Percentiles rank a stretch among this genome's conserved stretches.
phyloP scores from a whole-genome alignment of 2,329 filamentous ascomycete species.

The Colletotrichum destructivum region DNA sequence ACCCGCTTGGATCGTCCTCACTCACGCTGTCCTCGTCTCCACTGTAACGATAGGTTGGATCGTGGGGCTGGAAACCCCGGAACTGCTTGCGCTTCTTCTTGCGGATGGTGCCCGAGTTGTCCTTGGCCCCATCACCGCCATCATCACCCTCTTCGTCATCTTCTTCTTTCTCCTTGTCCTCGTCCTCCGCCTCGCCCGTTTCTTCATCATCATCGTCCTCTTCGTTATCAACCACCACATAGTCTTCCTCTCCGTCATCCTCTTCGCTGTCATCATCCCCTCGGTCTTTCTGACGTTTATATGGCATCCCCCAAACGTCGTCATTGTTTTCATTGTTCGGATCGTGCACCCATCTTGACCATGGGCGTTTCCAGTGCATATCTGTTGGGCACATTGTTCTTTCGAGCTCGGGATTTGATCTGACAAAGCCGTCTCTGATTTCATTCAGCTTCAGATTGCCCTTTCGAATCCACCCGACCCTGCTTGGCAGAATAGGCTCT shows the following conservation, averaged over 20 bases:
- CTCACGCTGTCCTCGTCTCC: slow-evolving; percentile 32
- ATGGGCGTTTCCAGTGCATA: slow-evolving; percentile 34
- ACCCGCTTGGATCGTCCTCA: slow-evolving; percentile 20
- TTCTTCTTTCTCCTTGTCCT: slow-evolving; percentile 11
- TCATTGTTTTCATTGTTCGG: slow-evolving; percentile 51
- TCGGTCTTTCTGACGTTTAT: slow-evolving; percentile 6
- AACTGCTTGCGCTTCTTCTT: slow-evolving; percentile 14
- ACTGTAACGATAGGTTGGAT: slow-evolving; percentile 30
- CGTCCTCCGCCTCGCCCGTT: slow-evolving; percentile 1
- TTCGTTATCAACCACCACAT: not conserved
- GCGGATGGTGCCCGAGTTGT: not conserved
- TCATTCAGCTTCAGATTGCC: slow-evolving; percentile 40
- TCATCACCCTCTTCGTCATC: not conserved
- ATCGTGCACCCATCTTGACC: slow-evolving; percentile 49
- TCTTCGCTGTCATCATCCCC: slow-evolving; percentile 13
- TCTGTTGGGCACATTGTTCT: slow-evolving; percentile 50
- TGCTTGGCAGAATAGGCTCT: slow-evolving; percentile 49
- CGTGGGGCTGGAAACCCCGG: slow-evolving; percentile 13
- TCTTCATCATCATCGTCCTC: not conserved
- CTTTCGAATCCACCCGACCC: slow-evolving; percentile 51
- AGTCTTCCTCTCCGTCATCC: slow-evolving; percentile 32
- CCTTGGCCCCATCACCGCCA: not conserved
- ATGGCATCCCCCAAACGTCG: slow-evolving; percentile 25
- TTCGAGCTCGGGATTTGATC: slow-evolving; percentile 47
- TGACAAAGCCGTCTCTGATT: slow-evolving; percentile 47